Base-by-base conservation (phyloP, 1,139 yeast species). In the Lodderomyces theae region DNA sequence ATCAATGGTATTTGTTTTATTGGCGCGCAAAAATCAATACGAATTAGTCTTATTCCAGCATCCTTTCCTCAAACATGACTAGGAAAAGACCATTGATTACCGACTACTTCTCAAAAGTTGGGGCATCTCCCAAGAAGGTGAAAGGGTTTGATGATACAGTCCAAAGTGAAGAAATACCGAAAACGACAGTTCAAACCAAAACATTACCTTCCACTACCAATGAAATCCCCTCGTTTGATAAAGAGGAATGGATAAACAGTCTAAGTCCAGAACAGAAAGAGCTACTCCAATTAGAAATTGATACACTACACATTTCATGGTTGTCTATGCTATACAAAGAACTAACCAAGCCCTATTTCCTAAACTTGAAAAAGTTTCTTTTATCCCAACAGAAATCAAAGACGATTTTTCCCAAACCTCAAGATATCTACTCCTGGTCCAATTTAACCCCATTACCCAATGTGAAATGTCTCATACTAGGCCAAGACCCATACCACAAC, bases 401-500 rank as follows among this genome's bases (percentile, higher is more conserved):
- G 45, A 67, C 72, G 1, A 70, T 90, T 0, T 92, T 87, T 61
- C 99, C 99, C 1, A 90, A 92, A 0, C 60, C 67, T 18, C 56
- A 73, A 13, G 85, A 86, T 46, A 79, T 92, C n/a, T 92, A 92
- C 59, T 86, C 97, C 0, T 92, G 98, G 97, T 83, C 95, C 2
- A 77, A 89, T 35, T 71, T 82, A 25, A 88, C 97, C 0, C 96
- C 97, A 0, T 68, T 92, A 26, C 71, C 79, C 5, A 61, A 75
- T 1, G 85, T 90, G 23, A 82, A 80, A 54, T 94, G 94, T 25
- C 75, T 92, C 3, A 73, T 94, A 13, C 68, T 94, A 35, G 99
- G 99, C 1, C 99, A 92, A 60, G 99, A 92, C 59, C 99, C 99
- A 0, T 92, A 92, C 58, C 98, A 94, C 60, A 89, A 89, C 57